Evolutionary conservation across 1,284 basidiomycete genomes (phyloP).

Genomic region (Fomitopsis pinicola): DNA sequence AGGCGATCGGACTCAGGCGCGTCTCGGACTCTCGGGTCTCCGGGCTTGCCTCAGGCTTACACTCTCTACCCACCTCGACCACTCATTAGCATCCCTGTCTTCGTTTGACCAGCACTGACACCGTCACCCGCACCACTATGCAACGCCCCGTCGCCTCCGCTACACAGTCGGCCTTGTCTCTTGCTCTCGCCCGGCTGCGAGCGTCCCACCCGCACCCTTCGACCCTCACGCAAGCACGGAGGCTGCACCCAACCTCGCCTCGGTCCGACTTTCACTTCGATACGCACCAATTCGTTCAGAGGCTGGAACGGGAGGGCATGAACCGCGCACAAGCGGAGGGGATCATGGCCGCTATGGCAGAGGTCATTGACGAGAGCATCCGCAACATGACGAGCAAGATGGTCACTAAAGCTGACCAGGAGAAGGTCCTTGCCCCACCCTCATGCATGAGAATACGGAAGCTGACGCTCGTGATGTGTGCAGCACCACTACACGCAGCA

Average conservation of each 20-base stretch:
- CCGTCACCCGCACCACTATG: background rate
- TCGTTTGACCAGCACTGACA: background rate
- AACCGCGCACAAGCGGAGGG: constrained; percentile 89
- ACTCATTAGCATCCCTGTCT: too few species aligned
- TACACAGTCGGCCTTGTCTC: background rate
- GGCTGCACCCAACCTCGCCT: constrained; percentile 11
- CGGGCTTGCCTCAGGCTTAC: background rate
- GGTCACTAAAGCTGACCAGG: constrained; percentile 92
- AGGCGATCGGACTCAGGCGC: background rate
- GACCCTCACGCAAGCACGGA: background rate
- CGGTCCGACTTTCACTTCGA: constrained; percentile 77
- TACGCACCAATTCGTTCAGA: constrained; percentile 90
- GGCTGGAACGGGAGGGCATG: constrained; percentile 83
- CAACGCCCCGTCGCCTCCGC: background rate
- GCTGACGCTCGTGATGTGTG: background rate
- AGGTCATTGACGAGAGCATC: constrained; percentile 93
- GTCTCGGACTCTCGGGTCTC: background rate
- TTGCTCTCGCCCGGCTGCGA: constrained; percentile 2
- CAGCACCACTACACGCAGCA: constrained; percentile 94
- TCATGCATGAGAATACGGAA: background rate
- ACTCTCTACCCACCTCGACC: background rate
- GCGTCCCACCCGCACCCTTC: background rate
- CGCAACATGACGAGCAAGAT: constrained; percentile 91
- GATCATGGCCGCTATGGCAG: constrained; percentile 91
- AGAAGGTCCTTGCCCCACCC: constrained; percentile 59